Evolutionary conservation across 768 basidiomycete genomes (phyloP).

Genomic region (Xerocomus spinulosus): DNA sequence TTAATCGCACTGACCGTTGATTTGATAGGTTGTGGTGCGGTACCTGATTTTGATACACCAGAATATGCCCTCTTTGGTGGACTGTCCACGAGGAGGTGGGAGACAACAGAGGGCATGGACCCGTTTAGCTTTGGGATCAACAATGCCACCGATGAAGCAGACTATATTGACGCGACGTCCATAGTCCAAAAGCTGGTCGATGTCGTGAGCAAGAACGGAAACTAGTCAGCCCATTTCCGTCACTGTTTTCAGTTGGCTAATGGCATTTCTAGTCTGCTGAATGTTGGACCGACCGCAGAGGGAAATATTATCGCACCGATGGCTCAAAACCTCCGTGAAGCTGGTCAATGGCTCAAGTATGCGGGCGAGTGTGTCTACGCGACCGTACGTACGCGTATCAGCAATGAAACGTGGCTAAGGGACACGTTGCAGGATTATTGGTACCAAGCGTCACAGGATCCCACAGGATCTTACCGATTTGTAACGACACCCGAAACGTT

Average conservation of each 20-base stretch:
- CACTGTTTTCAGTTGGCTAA: background rate
- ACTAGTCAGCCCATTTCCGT: slow-evolving; percentile 41
- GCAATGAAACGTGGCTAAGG: background rate
- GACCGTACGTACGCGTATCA: slow-evolving; percentile 35
- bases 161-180: slow-evolving; percentile 47
- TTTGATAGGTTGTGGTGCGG: slow-evolving; percentile 41
- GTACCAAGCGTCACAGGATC: slow-evolving; percentile 43
- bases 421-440: slow-evolving; percentile 39
- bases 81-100: slow-evolving; percentile 48
- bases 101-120: slow-evolving; percentile 57
- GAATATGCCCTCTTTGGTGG: slow-evolving; percentile 49
- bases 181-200: slow-evolving; percentile 52
- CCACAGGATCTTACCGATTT: slow-evolving; percentile 37
- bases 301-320: slow-evolving; percentile 50
- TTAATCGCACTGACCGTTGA: background rate
- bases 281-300: slow-evolving; percentile 52
- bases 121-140: slow-evolving; percentile 49
- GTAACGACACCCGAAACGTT: slow-evolving; percentile 48
- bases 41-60: slow-evolving; percentile 53
- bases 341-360: slow-evolving; percentile 48
- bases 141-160: slow-evolving; percentile 35
- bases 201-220: slow-evolving; percentile 59
- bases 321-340: slow-evolving; percentile 43
- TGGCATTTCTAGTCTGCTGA: slow-evolving; percentile 36
- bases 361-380: slow-evolving; percentile 50